These are phyloP conservation scores for Neoboletus magnificus DNA, from an alignment of 768 basidiomycete species.

Conservation along the genomic window DNA sequence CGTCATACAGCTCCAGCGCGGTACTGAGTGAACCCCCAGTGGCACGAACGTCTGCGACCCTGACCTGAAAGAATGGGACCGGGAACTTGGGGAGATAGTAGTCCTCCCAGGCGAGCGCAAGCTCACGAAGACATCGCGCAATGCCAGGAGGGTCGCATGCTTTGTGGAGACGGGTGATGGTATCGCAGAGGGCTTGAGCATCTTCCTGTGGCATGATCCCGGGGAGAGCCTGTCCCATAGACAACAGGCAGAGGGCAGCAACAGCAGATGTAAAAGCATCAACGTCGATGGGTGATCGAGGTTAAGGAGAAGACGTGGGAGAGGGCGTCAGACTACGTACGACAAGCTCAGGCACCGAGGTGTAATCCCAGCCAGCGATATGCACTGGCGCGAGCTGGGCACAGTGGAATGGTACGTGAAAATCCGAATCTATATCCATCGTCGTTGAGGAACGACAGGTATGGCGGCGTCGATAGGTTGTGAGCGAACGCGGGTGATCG, in stretches of 20 bases:
- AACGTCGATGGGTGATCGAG: slow-evolving; percentile 1
- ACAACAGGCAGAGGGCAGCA: too few relatives aligned
- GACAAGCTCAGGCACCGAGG: slow-evolving; percentile 23
- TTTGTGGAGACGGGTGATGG: slow-evolving; percentile 11
- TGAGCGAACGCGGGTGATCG: background rate
- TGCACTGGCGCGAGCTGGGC: slow-evolving; percentile 28
- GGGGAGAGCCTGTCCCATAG: slow-evolving; percentile 19
- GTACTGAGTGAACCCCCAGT: slow-evolving; percentile 30
- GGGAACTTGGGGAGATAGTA: slow-evolving; percentile 32
- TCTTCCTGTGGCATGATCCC: slow-evolving; percentile 22
- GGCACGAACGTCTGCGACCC: slow-evolving; percentile 33
- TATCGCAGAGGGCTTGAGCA: slow-evolving; percentile 18
- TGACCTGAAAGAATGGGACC: slow-evolving; percentile 30
- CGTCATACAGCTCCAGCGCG: slow-evolving; percentile 28
- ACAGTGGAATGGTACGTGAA: slow-evolving; percentile 29
- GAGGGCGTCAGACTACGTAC: slow-evolving; percentile 17
- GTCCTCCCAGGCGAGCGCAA: slow-evolving; percentile 31
- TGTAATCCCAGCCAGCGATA: slow-evolving; percentile 29
- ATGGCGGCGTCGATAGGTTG: background rate
- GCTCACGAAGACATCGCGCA: slow-evolving; percentile 23
- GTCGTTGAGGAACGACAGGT: background rate
- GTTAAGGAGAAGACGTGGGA: background rate
- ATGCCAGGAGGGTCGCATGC: slow-evolving; percentile 15
- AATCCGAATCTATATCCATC: slow-evolving; percentile 23
- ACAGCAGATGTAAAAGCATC: background rate